Base-by-base conservation (phyloP, 164 flowering plant genomes). In the Chimonanthus praecox region DNA sequence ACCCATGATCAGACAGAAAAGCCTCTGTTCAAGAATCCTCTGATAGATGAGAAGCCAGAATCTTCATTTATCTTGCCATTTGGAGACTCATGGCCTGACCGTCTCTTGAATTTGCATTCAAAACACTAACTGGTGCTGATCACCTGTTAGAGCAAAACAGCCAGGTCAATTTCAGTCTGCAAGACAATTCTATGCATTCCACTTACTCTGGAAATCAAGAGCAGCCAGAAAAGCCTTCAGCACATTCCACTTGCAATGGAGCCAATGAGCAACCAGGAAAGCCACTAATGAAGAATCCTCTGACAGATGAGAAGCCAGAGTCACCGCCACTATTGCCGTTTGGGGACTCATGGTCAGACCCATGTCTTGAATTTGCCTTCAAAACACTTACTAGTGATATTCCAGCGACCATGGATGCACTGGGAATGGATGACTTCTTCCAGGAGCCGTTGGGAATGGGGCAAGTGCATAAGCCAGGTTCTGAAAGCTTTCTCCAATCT, bases 361-460 rank as follows among this genome's bases (percentile, higher is more conserved):
- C 87, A 18, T 81, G 85, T 71, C 75, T 84, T 16, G 83, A 81
- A 63, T 84, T 84, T 63, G 87, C 87, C 20, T 81, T 81, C 76
- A 84, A 84, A 64, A 84, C 85, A 45, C 87, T 84, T 45, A 82
- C 85, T 1, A 83, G 85, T 69, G 87, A 51, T 11, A 70, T 80
- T 3, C 85, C 92, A 7, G 66, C 81, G 16, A 87, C 68, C 8
- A 49, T 47, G 62, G 78, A 74, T 18, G 80, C 71, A 71, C 16
- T 74, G 49, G 73, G 47, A 21, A 72, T 79, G 4, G 75, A 76
- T 67, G 82, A 80, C 64, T 75, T 72, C 73, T 77, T 82, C 64
- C 81, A 80, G 68, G 83, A 80, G 70, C 84, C 78, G 63, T 64
- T 64, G 10, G 51, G 64, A 54, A 68, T 82, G 47, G 49, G 76